A percentile compares a stretch with the other conserved stretches of the same genome.
These are phyloP conservation scores for Chalciporus chontae DNA, from an alignment of 768 basidiomycete genomes.

Conservation along the genomic window DNA sequence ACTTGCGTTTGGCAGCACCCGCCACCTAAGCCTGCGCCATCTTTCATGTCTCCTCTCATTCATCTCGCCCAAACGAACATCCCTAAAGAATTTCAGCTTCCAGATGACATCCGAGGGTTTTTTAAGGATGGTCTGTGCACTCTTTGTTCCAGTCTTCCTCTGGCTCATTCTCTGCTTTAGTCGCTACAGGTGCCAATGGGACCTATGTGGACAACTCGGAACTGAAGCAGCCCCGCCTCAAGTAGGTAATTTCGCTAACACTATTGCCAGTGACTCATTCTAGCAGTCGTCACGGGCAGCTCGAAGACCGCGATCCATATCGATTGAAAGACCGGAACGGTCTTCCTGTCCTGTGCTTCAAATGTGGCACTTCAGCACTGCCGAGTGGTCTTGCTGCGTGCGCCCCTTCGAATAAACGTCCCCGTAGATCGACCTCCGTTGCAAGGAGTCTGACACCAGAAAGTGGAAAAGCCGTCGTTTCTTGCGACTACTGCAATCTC, in stretches of 20 bases:
- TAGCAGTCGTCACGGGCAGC: constrained; percentile 74
- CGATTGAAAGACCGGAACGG: constrained; percentile 84
- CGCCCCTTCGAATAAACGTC: constrained; percentile 51
- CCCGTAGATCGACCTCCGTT: constrained; percentile 44
- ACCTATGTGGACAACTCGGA: constrained; percentile 80
- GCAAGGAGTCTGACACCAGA: constrained; percentile 43
- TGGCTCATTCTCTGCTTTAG: constrained; percentile 40
- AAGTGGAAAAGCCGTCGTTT: constrained; percentile 72
- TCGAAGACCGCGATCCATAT: constrained; percentile 89
- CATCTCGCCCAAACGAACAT: constrained; percentile 63
- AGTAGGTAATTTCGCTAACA: constrained; percentile 50
- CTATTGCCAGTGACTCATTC: constrained; percentile 2
- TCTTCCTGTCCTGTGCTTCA: constrained; percentile 83
- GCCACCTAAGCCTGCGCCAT: constrained; percentile 56
- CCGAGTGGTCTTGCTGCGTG: constrained; percentile 51
- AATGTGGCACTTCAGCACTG: constrained; percentile 79
- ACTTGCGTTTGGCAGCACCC: constrained; percentile 49
- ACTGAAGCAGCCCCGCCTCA: constrained; percentile 71
- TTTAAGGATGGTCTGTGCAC: constrained; percentile 78
- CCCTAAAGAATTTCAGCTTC: constrained; percentile 82
- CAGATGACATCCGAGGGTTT: constrained; percentile 75
- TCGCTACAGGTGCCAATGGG: constrained; percentile 74
- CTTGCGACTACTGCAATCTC: constrained; percentile 91
- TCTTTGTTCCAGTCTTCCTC: constrained; percentile 5
- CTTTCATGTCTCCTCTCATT: constrained; percentile 71